A percentile compares a stretch with the other conserved stretches of the same genome.
phyloP scores from a whole-genome alignment of 345 rosid species.

The Gossypium rotundifolium region DNA sequence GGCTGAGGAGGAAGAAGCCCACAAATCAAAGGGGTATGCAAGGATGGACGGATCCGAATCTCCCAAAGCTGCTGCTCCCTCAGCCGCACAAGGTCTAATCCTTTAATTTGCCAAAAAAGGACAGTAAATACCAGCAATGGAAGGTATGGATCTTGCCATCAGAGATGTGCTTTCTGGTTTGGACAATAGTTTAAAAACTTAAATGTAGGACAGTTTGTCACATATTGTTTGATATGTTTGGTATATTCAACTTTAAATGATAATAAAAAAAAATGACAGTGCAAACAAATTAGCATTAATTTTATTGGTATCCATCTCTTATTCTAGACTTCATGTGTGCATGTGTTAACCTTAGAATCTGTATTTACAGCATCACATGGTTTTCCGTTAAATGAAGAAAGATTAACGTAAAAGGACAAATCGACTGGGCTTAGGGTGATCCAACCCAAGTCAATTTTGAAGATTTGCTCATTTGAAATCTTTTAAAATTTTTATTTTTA shows the following conservation, averaged over 20 bases:
- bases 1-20: constrained; percentile 46
- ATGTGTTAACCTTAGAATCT: too few species aligned
- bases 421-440: too few species aligned
- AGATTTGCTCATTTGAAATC: too few species aligned
- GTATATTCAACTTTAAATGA: background rate
- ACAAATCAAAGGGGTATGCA: constrained; percentile 38
- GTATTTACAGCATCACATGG: too few species aligned
- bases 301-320: too few species aligned
- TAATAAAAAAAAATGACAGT: background rate
- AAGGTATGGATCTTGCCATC: constrained; percentile 1
- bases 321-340: too few species aligned
- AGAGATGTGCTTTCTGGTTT: background rate
- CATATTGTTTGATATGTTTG: constrained; percentile 6
- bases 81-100: background rate
- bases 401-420: too few species aligned
- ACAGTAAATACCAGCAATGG: constrained; percentile 12
- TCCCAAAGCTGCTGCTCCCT: constrained; percentile 15
- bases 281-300: background rate
- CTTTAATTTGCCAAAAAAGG: background rate
- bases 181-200: constrained; percentile 1
- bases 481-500: too few species aligned
- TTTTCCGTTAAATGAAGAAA: too few species aligned
- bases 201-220: background rate
- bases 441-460: too few species aligned
- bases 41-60: constrained; percentile 29